Evolutionary conservation across 1,139 yeast species (phyloP).

Genomic region (Saccharomyces hybrid): DNA sequence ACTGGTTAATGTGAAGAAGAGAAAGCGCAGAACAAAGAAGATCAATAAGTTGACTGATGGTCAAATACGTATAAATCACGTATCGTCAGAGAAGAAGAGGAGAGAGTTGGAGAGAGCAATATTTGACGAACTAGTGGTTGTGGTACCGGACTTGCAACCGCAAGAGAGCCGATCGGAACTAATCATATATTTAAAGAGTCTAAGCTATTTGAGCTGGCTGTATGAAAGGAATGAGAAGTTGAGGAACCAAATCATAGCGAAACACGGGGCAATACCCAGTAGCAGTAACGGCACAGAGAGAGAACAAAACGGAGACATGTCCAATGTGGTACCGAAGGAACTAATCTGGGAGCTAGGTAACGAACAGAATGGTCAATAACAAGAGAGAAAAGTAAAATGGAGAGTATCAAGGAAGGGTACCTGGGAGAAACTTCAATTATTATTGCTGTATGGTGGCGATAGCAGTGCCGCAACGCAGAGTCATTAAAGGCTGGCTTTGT

Average conservation of each 20-base stretch:
- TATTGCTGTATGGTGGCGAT: too few species aligned
- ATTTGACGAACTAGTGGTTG: slow-evolving; percentile 34
- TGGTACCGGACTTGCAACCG: slow-evolving; percentile 34
- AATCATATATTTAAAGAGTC: slow-evolving; percentile 30
- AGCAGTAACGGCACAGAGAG: not conserved
- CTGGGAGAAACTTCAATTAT: too few species aligned
- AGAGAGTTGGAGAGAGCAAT: slow-evolving; percentile 35
- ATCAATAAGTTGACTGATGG: slow-evolving; percentile 29
- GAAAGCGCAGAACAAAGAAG: slow-evolving; percentile 18
- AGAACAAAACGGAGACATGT: not conserved
- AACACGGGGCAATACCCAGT: not conserved
- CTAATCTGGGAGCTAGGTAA: not conserved
- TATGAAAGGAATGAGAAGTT: slow-evolving; percentile 23
- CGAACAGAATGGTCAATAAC: not conserved
- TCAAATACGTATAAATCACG: slow-evolving; percentile 37
- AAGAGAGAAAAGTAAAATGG: too few species aligned
- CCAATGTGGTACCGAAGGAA: not conserved
- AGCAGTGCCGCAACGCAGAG: too few species aligned
- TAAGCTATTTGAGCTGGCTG: slow-evolving; percentile 26
- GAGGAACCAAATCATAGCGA: slow-evolving; percentile 13
- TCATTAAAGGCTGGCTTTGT: too few species aligned
- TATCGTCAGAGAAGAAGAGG: slow-evolving; percentile 36
- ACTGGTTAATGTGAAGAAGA: slow-evolving; percentile 2
- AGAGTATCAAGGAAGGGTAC: not conserved
- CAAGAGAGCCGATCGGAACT: slow-evolving; percentile 36